A percentile compares a stretch with the other conserved stretches of the same genome.
phyloP scores from a whole-genome alignment of 257 asterid genomes.

The Nicotiana sylvestris region DNA sequence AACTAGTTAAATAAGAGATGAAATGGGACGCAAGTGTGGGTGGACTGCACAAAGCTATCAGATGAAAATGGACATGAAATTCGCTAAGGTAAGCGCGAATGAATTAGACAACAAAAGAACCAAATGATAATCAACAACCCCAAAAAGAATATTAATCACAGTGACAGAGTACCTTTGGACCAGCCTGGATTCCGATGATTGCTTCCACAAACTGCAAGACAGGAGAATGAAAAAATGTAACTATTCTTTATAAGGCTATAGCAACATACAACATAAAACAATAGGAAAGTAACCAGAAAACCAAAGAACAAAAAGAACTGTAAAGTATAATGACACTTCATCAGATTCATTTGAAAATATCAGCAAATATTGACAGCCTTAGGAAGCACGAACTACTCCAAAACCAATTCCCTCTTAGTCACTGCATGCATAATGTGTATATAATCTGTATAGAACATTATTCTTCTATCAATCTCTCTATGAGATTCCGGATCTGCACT shows the following conservation, averaged over 20 bases:
- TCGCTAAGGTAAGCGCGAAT: neutral
- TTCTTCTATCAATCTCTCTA: neutral
- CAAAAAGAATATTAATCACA: neutral
- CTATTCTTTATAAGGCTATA: neutral
- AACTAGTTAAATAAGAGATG: neutral
- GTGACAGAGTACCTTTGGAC: constrained; percentile 48
- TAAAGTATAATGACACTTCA: neutral
- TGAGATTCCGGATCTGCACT: neutral
- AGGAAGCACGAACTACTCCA: neutral
- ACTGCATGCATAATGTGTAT: neutral
- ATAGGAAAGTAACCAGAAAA: neutral
- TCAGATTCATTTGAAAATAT: neutral
- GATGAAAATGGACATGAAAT: neutral
- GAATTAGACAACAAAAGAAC: neutral
- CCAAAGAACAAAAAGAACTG: neutral
- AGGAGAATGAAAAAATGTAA: neutral
- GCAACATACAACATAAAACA: constrained; percentile 2
- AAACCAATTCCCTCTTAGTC: neutral
- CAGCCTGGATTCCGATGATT: constrained; percentile 60
- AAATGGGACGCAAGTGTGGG: neutral
- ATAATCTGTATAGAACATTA: neutral
- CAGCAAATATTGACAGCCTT: neutral
- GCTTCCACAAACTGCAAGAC: constrained; percentile 86
- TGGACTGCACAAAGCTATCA: constrained; percentile 1
- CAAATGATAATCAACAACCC: neutral